Conservation (phyloP, 140 eudicot genomes). For the Stevia rebaudiana region DNA sequence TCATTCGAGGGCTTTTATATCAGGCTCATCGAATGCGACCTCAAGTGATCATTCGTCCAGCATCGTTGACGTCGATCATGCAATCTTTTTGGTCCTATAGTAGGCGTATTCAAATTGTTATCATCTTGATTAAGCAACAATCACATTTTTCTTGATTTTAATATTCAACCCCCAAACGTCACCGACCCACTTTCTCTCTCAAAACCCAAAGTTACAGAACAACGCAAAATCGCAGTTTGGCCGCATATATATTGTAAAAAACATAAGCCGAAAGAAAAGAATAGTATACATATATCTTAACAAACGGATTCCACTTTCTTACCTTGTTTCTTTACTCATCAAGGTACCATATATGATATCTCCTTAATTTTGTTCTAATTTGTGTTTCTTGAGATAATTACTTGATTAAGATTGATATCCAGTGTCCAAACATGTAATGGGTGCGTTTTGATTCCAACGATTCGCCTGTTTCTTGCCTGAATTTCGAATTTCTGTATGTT, state of each 20-base stretch:
- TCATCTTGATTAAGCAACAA: constrained; percentile 18
- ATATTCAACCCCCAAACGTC: neutral
- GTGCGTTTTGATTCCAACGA: constrained; percentile 7
- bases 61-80: constrained; percentile 15
- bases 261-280: no score
- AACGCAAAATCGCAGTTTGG: constrained; percentile 9
- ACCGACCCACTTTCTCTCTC: constrained; percentile 32
- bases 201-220: constrained; percentile 14
- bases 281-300: neutral
- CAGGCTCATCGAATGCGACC: no score
- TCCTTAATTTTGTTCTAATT: neutral
- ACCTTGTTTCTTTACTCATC: constrained; percentile 21
- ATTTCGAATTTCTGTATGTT: neutral
- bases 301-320: neutral
- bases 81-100: constrained; percentile 17
- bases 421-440: constrained; percentile 15
- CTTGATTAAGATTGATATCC: neutral
- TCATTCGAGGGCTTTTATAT: no score
- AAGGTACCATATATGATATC: constrained; percentile 31
- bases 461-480: neutral
- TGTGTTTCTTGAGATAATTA: constrained; percentile 7
- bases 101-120: constrained; percentile 21
- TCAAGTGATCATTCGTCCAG: constrained; percentile 8
- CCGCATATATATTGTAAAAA: neutral
- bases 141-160: constrained; percentile 25